Evolutionary conservation across 768 basidiomycete species (phyloP).

Genomic region (Pilatotrama ljubarskyi): DNA sequence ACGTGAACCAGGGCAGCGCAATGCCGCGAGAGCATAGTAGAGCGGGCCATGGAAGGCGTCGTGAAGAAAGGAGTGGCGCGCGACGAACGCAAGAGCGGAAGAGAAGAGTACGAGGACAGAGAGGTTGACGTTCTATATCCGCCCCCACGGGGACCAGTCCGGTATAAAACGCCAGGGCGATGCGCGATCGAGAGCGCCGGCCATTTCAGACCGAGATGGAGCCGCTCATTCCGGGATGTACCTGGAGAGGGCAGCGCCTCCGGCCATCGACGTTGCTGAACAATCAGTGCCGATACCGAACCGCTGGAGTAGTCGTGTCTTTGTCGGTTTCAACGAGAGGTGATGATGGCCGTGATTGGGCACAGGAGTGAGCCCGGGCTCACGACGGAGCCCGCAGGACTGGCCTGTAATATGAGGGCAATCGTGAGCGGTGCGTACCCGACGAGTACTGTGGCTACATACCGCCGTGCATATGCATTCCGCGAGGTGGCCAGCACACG

Average conservation of each 20-base stretch:
- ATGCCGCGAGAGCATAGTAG: not conserved
- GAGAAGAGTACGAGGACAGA: slow-evolving; percentile 2
- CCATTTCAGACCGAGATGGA: slow-evolving; percentile 4
- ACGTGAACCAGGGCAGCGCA: not conserved
- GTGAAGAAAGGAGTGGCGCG: slow-evolving; percentile 15
- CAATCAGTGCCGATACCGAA: not conserved
- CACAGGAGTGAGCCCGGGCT: no score
- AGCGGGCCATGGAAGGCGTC: slow-evolving; percentile 3
- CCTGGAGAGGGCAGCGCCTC: not conserved
- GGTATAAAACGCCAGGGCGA: slow-evolving; percentile 7
- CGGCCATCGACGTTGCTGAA: no score
- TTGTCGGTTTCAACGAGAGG: no score
- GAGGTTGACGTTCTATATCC: not conserved
- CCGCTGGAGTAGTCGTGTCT: no score
- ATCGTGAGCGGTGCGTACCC: no score
- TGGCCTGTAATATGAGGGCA: no score
- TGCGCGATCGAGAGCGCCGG: slow-evolving; percentile 11
- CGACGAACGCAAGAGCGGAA: slow-evolving; percentile 2
- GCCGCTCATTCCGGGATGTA: slow-evolving; percentile 1
- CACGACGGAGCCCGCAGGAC: no score
- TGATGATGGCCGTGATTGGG: no score
- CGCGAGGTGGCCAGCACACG: no score
- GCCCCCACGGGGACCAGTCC: not conserved
- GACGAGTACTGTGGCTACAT: no score
- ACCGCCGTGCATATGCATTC: no score